Percentiles rank a stretch among this genome's conserved stretches.
phyloP scores from a whole-genome alignment of 2,329 filamentous ascomycete genomes.

The Chlorencoelia australis region DNA sequence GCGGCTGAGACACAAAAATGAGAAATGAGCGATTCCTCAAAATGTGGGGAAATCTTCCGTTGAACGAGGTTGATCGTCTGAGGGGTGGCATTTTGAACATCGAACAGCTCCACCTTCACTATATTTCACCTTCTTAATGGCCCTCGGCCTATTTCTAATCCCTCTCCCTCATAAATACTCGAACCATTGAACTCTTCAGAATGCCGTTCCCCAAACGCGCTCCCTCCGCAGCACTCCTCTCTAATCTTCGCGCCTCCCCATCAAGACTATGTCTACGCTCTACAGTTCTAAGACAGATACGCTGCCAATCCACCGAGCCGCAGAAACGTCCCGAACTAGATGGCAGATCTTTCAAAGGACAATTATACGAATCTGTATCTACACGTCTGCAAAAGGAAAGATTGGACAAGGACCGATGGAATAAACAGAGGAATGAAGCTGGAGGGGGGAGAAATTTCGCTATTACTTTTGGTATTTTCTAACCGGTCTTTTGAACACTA shows the following conservation, averaged over 20 bases:
- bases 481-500: not conserved
- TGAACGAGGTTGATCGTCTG: too few relatives aligned
- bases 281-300: slow-evolving; percentile 11
- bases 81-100: too few relatives aligned
- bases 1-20: too few relatives aligned
- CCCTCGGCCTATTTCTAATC: too few relatives aligned
- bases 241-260: slow-evolving; percentile 10
- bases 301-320: slow-evolving; percentile 21
- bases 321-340: slow-evolving; percentile 9
- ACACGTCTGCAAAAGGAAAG: slow-evolving; percentile 44
- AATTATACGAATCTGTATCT: slow-evolving; percentile 49
- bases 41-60: too few relatives aligned
- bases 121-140: too few relatives aligned
- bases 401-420: slow-evolving; percentile 42
- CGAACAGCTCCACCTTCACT: too few relatives aligned
- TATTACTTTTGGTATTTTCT: slow-evolving; percentile 39
- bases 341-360: slow-evolving; percentile 41
- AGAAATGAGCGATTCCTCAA: too few relatives aligned
- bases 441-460: slow-evolving; percentile 37
- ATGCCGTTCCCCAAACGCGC: slow-evolving; percentile 19
- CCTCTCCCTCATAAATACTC: too few relatives aligned
- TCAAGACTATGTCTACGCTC: slow-evolving; percentile 14
- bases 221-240: slow-evolving; percentile 20
- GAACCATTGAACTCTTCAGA: slow-evolving; percentile 1
- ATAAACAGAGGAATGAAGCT: slow-evolving; percentile 30